Conservation (phyloP, 352 stramenopile genomes). For the Blastocystis sp. region DNA sequence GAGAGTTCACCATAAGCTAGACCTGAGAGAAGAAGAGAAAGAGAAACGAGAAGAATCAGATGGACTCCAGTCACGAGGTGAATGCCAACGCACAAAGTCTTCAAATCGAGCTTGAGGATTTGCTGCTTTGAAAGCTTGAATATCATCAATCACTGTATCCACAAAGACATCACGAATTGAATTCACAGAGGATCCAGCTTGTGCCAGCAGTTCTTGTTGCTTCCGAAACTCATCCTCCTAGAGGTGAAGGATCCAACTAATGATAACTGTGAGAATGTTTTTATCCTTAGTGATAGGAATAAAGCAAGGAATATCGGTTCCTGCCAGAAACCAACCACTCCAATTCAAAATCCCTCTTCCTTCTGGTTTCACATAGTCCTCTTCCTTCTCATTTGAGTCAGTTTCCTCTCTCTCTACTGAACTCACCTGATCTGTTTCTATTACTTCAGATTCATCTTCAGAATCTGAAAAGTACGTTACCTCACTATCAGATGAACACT, state of each 20-base stretch:
- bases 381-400: not conserved
- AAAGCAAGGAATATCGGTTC: constrained; percentile 3
- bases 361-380: not conserved
- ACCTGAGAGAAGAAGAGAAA: not conserved
- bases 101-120: constrained; percentile 47
- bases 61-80: constrained; percentile 38
- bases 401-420: not conserved
- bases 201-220: constrained; percentile 23
- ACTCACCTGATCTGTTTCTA: not conserved
- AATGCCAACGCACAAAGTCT: constrained; percentile 61
- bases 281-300: constrained; percentile 54
- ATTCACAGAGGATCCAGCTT: not conserved
- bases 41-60: not conserved
- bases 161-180: constrained; percentile 31
- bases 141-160: constrained; percentile 43
- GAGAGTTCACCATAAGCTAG: constrained; percentile 10
- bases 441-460: not conserved
- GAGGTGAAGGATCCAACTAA: not conserved
- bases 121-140: constrained; percentile 56
- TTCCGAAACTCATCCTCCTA: constrained; percentile 17
- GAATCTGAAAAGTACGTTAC: constrained; percentile 1
- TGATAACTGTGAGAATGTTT: constrained; percentile 14
- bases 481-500: not conserved
- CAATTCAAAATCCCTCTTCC: constrained; percentile 43
- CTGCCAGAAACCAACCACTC: constrained; percentile 39